Base-by-base conservation (phyloP, 805 yeast species). In the Jamesozyma gamospora region DNA sequence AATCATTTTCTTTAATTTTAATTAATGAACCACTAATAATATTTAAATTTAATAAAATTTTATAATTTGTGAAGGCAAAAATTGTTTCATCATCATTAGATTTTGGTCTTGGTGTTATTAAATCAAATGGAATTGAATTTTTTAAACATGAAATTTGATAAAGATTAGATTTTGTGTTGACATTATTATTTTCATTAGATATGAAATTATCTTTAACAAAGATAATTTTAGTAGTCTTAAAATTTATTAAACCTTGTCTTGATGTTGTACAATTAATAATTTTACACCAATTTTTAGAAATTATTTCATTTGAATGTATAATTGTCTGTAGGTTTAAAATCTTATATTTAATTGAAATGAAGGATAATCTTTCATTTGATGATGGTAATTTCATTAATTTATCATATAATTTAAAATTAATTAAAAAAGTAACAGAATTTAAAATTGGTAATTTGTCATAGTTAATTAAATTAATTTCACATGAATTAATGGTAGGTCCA, bases 51-150 rank as follows among this genome's bases (percentile, higher is more conserved):
- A 43, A 19, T 24, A 60, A 43, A 1, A 47, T 41, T 4, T 43
- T 32, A 12, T 44, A 32, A 28, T 44, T 41, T 2, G 57, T 51
- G 40, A 57, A 57, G 3, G 49, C 60, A 42, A 47, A 49, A 4
- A 53, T 40, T 7, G 59, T 45, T n/a, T 53, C 55, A 42, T 60
- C 64, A 10, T 51, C 52, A 9, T 28, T 12, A 4, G 24, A 14
- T 3, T 41, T 17, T 10, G 43, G 41, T 14, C 34, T 18, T 4
- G 56, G 53, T 6, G 15, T 34, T 2, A 49, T 40, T 18, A 49
- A 24, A 2, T 47, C 50, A 4, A 18, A 26, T 1, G 50, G 40
- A 2, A 51, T 39, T 4, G 57, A 52, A 13, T 35, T 18, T 4
- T 32, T 24, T 17, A 55, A 38, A 16, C 51, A 41, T 39, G 27